These are phyloP conservation scores for Picea sitchensis DNA, from an alignment of 75 land plant genomes.

Conservation along the genomic window DNA sequence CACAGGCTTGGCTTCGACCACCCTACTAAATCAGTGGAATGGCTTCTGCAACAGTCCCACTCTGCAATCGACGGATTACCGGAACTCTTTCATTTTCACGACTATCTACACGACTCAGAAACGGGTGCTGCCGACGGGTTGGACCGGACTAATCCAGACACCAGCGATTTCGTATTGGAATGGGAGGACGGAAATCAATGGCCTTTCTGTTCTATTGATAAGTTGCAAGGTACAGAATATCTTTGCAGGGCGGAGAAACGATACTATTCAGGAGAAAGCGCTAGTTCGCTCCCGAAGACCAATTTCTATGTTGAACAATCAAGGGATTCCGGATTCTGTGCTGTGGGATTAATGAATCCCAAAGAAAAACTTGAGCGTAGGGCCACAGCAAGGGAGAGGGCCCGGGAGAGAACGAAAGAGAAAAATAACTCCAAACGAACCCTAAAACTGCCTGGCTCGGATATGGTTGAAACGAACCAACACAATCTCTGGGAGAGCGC, in stretches of 20 bases:
- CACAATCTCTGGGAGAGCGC: no score
- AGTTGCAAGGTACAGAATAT: neutral
- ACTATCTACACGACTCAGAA: neutral
- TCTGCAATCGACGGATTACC: slow-evolving; percentile 24
- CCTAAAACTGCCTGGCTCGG: no score
- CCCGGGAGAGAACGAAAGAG: slow-evolving; percentile 22
- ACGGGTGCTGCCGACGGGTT: neutral
- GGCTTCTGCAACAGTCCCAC: slow-evolving; percentile 17
- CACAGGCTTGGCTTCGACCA: slow-evolving; percentile 23
- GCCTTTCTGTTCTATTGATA: neutral
- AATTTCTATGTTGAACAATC: no score
- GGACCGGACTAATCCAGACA: neutral
- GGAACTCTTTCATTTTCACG: neutral
- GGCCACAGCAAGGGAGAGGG: slow-evolving; percentile 25
- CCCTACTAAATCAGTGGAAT: slow-evolving; percentile 23
- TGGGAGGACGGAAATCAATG: neutral
- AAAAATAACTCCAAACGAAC: neutral
- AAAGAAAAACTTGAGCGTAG: slow-evolving; percentile 18
- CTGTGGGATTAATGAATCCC: neutral
- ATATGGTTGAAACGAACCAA: no score
- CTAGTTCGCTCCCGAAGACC: no score
- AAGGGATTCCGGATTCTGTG: no score
- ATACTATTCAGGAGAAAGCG: no score
- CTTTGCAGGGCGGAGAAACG: neutral
- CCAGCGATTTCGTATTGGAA: neutral